phyloP scores from a whole-genome alignment of 2,329 filamentous ascomycete genomes.

The Aspergillus fumigatus region DNA sequence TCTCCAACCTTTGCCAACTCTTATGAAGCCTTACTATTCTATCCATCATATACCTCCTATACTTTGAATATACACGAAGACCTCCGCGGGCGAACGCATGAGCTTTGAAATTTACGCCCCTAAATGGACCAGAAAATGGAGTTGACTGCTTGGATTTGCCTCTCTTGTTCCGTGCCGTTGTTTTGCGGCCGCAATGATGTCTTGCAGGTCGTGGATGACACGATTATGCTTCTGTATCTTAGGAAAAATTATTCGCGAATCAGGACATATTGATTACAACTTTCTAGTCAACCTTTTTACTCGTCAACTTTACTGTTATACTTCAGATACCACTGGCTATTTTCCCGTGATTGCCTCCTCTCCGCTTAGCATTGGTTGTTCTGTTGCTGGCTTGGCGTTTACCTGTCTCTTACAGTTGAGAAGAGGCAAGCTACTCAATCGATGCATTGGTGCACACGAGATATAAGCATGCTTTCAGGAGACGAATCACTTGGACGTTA shows the following conservation, averaged over 20 bases:
- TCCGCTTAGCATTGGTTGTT: background rate
- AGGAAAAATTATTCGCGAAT: background rate
- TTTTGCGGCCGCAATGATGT: background rate
- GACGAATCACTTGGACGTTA: too few species aligned
- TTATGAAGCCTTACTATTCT: background rate
- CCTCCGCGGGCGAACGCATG: background rate
- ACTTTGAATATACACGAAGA: background rate
- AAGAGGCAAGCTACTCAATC: background rate
- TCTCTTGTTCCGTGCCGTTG: background rate
- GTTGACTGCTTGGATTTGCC: background rate
- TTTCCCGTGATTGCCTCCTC: background rate
- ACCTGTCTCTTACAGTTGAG: background rate
- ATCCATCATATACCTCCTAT: background rate
- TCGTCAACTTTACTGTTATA: too few species aligned
- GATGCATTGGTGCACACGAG: background rate
- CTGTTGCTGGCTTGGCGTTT: background rate
- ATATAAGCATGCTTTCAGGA: background rate
- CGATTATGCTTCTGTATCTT: background rate
- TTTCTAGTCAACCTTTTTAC: background rate
- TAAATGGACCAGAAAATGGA: background rate
- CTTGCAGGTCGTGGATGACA: background rate
- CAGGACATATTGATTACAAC: background rate
- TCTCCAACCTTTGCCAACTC: background rate
- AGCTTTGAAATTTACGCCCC: background rate
- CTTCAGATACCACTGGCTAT: background rate